Evolutionary conservation across 1,139 yeast genomes (phyloP), one percentile per base, ranked within the genome.

Genomic region (Casaregolazyma suthepensis): DNA sequence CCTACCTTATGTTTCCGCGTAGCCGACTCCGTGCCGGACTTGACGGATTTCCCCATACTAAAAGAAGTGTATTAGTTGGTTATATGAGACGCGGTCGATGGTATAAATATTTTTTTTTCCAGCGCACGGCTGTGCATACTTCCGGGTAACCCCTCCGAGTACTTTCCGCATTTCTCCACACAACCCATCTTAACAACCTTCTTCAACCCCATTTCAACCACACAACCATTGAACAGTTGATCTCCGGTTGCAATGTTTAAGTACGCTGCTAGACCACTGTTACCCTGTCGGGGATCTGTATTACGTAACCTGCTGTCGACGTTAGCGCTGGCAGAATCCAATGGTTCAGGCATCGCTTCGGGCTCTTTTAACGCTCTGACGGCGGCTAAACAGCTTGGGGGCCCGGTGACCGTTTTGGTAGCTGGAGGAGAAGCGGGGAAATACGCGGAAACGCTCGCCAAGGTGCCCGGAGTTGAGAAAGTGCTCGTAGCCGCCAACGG

Each of bases 281-380:
- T 35, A 4, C 9, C 40, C 17, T 13, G 17, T 13, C 17, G 40
- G 17, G 17, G 4, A 5, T 15, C 40, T 2, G 35, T 22, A 23
- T 12, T 40, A 43, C 45, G 52, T 12, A 58, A 78, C 57, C 63
- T 71, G 23, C 74, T 76, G 50, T 81, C 86, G 43, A 88, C 96
- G 0, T 76, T 91, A 63, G 85, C 94, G 1, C 80, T 87, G 60
- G 72, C 90, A 47, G 97, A 90, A 71, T 75, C 83, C 46, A 62
- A 69, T 20, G 71, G 74, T 12, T 83, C 83, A 15, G 63, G 74
- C 3, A 72, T 87, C 52, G 71, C 85, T 1, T 81, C 94, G 2
- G 81, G 87, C 1, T 81, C 96, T 2, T 75, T 87, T 56, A 66
- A 70, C 37, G 75, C 75, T 12, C 56, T 74, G 51, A 59, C 71